Conservation (phyloP, 179 eudicot species). For the Amaranthus tricolor region DNA sequence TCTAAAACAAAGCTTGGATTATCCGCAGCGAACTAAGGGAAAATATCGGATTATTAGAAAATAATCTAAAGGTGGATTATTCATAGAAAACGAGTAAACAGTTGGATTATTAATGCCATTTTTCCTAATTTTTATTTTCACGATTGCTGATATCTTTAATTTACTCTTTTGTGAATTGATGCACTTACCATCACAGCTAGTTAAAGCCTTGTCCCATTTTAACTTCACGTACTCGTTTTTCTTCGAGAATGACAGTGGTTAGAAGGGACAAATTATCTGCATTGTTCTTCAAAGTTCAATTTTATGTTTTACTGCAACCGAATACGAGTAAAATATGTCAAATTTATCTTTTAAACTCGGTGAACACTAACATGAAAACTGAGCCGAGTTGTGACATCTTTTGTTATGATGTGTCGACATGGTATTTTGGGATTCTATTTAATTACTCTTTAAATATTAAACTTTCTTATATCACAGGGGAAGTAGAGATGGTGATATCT, state of each 20-base stretch:
- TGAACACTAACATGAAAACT: background rate
- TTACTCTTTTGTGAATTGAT: background rate
- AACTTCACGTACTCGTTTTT: background rate
- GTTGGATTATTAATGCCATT: background rate
- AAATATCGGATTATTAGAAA: no score
- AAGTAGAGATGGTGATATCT: constrained; percentile 93
- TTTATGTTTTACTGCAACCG: background rate
- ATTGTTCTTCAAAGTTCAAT: background rate
- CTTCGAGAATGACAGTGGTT: background rate
- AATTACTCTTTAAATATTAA: background rate
- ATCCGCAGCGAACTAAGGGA: no score
- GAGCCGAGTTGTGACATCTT: background rate
- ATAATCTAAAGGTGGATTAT: no score
- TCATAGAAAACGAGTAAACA: no score
- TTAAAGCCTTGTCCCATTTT: background rate
- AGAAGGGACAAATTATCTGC: background rate
- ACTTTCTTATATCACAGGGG: constrained; percentile 43
- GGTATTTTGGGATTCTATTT: background rate
- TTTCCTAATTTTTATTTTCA: background rate
- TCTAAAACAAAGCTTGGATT: no score
- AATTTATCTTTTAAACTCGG: background rate
- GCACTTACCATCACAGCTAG: background rate
- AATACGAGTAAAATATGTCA: background rate
- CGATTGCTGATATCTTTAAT: no score
- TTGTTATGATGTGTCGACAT: background rate